A percentile compares a stretch with the other conserved stretches of the same genome.
Conservation (phyloP, 2,329 filamentous ascomycete genomes). For the Penicillium sp. region DNA sequence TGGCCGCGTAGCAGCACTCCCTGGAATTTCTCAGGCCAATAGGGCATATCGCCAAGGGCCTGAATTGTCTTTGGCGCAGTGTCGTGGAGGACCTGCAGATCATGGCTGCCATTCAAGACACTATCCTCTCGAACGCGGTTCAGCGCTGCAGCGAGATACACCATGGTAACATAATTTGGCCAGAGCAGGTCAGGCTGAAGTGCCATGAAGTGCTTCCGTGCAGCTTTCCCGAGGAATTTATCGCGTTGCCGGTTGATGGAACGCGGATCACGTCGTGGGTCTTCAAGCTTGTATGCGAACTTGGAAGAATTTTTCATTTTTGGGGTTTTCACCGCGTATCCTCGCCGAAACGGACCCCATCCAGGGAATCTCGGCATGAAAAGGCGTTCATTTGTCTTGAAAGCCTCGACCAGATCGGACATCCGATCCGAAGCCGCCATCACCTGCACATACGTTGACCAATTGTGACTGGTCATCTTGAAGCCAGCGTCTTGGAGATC, state of each 20-base stretch:
- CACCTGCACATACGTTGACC: conserved; percentile 70
- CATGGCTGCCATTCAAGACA: conserved; percentile 29
- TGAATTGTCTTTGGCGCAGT: conserved; percentile 36
- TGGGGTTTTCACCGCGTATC: conserved; percentile 30
- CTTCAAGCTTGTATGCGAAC: conserved; percentile 33
- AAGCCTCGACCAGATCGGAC: conserved; percentile 55
- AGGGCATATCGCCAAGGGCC: conserved; percentile 37
- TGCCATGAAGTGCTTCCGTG: conserved; percentile 32
- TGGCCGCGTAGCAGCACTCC: conserved; percentile 34
- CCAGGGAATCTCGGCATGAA: conserved; percentile 76
- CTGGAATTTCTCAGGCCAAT: conserved; percentile 39
- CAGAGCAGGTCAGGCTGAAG: conserved; percentile 39
- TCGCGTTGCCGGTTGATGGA: conserved; percentile 7
- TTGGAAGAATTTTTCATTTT: conserved; percentile 24
- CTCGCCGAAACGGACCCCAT: conserved; percentile 51
- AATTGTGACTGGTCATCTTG: conserved; percentile 66
- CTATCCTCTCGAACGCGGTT: conserved; percentile 35
- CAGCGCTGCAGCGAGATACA: conserved; percentile 41
- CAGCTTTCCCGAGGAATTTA: conserved; percentile 30
- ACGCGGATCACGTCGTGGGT: conserved; percentile 11
- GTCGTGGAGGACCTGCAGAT: conserved; percentile 27
- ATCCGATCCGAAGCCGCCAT: conserved; percentile 58
- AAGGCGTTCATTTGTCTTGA: conserved; percentile 65
- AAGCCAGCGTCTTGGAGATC: conserved; percentile 64
- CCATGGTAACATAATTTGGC: conserved; percentile 43